Base-by-base conservation (phyloP, 805 yeast genomes). In the Wickerhamiella siamensis region DNA sequence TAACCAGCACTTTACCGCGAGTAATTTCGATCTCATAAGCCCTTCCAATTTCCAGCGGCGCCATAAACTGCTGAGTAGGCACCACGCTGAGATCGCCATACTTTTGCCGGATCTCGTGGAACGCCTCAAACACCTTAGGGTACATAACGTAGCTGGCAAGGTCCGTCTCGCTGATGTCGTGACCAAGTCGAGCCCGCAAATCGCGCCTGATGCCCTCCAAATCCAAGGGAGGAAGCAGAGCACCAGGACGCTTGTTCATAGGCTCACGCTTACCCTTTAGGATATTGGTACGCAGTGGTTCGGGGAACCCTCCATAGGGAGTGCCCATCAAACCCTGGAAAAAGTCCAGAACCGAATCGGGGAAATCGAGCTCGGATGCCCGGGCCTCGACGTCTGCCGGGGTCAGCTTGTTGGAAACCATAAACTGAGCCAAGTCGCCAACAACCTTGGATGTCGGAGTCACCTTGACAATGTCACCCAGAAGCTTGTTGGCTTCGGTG, bases 371-470 rank as follows among this genome's bases (percentile, higher is more conserved):
- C 44, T 84, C 83, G 42, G 75, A 67, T 3, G 99, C 98, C 53
- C 91, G 75, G 60, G 79, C 78, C 60, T 69, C 71, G 48, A 91
- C 94, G 58, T 91, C 99, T 55, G 81, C 83, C 39, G 81, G 69
- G 8, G 78, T 71, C 56, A 91, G 72, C 65, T 86, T 86, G 71
- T 91, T 91, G 37, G 95, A 75, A 46, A 91, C 98, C 98, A 91
- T 91, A 59, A 91, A 91, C 68, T 91, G 99, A n/a, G 98, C 98
- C 65, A 91, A 75, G 60, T 91, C 99, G 55, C 98, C 98, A 49
- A 91, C 99, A 57, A 91, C 98, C 71, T 91, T 91, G n/a, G 97
- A 87, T 19, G 98, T 91, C 47, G 99, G 99, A 9, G 99, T 91
- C 41, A 91, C 99, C 70, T 91, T 91, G 56, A 91, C 97, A 60